A percentile compares a stretch with the other conserved stretches of the same genome.
phyloP scores from a whole-genome alignment of 163 green algal species.

The Scenedesmus sp. region DNA sequence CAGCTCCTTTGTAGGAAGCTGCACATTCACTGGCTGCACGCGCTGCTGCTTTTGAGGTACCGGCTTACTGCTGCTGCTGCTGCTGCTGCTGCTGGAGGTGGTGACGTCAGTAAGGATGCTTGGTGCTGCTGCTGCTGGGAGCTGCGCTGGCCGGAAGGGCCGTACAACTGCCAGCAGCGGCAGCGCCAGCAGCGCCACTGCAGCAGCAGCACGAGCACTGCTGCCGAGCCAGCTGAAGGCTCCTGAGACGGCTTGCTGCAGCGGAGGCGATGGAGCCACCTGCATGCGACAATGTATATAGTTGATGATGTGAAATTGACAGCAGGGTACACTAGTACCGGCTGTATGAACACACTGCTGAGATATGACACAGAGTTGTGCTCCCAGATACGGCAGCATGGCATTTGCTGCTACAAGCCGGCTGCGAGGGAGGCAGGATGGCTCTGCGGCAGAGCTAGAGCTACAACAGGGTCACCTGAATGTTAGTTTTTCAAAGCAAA shows the following conservation, averaged over 20 bases:
- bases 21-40: not conserved
- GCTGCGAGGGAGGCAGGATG: too few relatives aligned
- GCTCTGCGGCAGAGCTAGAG: too few relatives aligned
- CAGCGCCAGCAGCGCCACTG: conserved; percentile 41
- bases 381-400: too few relatives aligned
- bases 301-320: too few relatives aligned
- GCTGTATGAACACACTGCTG: too few relatives aligned
- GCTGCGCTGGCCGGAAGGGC: conserved; percentile 24
- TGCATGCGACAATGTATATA: not conserved
- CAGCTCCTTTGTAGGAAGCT: not conserved
- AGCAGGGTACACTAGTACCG: too few relatives aligned
- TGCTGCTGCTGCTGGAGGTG: conserved; percentile 32
- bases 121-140: not conserved
- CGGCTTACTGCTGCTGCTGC: not conserved
- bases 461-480: too few relatives aligned
- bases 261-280: not conserved
- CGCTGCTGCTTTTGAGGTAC: not conserved
- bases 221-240: not conserved
- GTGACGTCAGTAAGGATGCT: not conserved
- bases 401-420: too few relatives aligned
- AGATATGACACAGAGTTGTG: too few relatives aligned
- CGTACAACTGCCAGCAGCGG: conserved; percentile 38
- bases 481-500: too few relatives aligned
- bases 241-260: not conserved
- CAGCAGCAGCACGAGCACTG: not conserved